phyloP scores from a whole-genome alignment of 768 basidiomycete species.

The Russula abietina region DNA sequence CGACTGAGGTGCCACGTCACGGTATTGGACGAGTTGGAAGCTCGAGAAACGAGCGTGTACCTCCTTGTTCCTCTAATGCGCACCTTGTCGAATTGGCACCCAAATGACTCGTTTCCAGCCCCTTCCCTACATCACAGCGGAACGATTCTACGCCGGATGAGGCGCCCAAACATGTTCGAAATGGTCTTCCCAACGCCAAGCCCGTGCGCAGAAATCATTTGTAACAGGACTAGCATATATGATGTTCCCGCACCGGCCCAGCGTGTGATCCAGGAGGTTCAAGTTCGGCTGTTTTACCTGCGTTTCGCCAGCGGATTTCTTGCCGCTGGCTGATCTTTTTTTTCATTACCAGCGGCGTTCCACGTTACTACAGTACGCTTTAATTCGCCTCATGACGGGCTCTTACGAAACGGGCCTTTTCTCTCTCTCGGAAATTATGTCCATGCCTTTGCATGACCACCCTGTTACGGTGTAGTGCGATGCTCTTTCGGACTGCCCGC shows the following conservation, averaged over 20 bases:
- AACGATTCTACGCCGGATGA: background rate
- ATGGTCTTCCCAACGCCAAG: background rate
- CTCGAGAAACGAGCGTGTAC: background rate
- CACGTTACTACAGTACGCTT: slow-evolving; percentile 2
- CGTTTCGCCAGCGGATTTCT: background rate
- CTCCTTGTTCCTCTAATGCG: background rate
- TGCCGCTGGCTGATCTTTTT: background rate
- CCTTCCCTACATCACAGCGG: background rate
- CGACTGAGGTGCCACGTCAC: slow-evolving; percentile 2
- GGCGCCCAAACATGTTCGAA: background rate
- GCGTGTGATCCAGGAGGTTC: slow-evolving; percentile 4
- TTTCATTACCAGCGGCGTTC: background rate
- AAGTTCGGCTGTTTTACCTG: background rate
- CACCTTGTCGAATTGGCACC: background rate
- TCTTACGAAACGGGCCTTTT: background rate
- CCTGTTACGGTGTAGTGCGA: background rate
- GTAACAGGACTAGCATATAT: background rate
- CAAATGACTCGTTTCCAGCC: background rate
- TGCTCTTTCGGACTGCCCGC: slow-evolving; percentile 12
- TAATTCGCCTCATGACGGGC: background rate
- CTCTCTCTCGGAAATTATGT: background rate
- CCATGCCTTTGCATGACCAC: background rate
- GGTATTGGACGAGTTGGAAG: background rate
- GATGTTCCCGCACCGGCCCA: background rate
- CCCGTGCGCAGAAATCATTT: background rate